Evolutionary conservation across 352 stramenopile species (phyloP), one percentile per base, ranked within the genome.

Genomic region (Globisporangium viniferum): DNA sequence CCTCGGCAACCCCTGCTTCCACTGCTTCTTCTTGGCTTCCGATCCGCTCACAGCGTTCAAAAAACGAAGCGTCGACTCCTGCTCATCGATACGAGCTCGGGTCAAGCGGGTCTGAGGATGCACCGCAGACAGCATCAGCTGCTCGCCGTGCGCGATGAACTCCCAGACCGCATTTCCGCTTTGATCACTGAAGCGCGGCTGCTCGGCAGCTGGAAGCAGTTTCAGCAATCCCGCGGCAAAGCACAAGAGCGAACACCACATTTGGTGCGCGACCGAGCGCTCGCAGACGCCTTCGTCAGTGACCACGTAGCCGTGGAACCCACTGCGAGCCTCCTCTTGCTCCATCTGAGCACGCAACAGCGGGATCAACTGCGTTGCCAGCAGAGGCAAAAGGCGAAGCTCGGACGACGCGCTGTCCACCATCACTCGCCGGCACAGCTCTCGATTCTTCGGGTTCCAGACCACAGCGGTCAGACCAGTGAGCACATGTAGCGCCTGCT

Each of bases 161-260:
- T 84, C 77, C 81, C 81, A 92, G 39, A 90, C 71, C 9, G 64
- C 74, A 2, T 57, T 54, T 3, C 36, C 48, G n/a, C 70, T 55
- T 15, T 68, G 48, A 51, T 65, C 56, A 2, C 68, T 69, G 18
- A 53, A 69, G 10, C 29, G 24, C 59, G 29, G 31, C 27, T 22
- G n/a, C 31, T 61, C 15, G 8, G 51, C 27, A 22, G 67, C 53
- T 24, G 29, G n/a, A 9, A 79, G 63, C 9, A 88, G 36, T 64
- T 75, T 76, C 9, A 88, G 29, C 53, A 88, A 70, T 5, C 77
- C 77, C 29, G 68, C 58, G 1, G 78, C 76, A 62, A 88, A 82
- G 44, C 81, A 68, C 18, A 92, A 68, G 27, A 84, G 73, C 46
- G 73, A 68, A 39, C 84, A 92, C 84, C 84, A 92, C 73, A 84